Conservation (phyloP, 495 filamentous ascomycete species). For the Pseudoneurospora amorphoporcata region DNA sequence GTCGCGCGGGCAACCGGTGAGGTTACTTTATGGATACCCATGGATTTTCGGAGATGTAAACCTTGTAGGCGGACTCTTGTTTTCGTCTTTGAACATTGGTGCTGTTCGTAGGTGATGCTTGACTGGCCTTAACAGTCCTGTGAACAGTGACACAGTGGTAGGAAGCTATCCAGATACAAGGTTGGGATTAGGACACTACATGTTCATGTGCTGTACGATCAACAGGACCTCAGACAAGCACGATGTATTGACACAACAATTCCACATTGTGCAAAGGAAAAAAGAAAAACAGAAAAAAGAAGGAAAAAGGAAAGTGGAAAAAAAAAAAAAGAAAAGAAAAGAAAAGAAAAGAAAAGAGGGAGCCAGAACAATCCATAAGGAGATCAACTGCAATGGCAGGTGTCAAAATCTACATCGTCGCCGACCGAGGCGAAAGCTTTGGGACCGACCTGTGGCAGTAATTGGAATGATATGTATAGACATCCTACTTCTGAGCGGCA, state of each 20-base stretch:
- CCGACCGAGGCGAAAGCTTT: too few relatives aligned
- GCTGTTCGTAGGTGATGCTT: background rate
- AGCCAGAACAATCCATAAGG: background rate
- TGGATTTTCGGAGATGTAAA: background rate
- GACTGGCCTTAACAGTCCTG: background rate
- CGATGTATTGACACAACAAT: background rate
- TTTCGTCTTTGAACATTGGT: background rate
- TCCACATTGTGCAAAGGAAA: background rate
- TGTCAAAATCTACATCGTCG: too few relatives aligned
- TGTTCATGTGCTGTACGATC: background rate
- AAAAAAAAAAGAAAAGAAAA: too few relatives aligned
- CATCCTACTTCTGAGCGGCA: background rate
- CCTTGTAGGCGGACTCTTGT: too few relatives aligned
- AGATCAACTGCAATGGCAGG: background rate
- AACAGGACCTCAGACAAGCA: background rate
- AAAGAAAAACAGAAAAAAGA: too few relatives aligned
- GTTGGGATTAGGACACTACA: background rate
- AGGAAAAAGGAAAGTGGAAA: background rate
- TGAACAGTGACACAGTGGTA: background rate
- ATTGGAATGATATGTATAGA: background rate
- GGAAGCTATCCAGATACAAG: background rate
- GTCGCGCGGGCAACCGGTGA: background rate
- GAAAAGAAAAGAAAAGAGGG: background rate
- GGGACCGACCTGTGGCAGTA: too few relatives aligned
- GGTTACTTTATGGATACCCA: background rate